A percentile compares a stretch with the other conserved stretches of the same genome.
phyloP scores from a whole-genome alignment of 805 yeast genomes.

The Isabelozyma rhagii region DNA sequence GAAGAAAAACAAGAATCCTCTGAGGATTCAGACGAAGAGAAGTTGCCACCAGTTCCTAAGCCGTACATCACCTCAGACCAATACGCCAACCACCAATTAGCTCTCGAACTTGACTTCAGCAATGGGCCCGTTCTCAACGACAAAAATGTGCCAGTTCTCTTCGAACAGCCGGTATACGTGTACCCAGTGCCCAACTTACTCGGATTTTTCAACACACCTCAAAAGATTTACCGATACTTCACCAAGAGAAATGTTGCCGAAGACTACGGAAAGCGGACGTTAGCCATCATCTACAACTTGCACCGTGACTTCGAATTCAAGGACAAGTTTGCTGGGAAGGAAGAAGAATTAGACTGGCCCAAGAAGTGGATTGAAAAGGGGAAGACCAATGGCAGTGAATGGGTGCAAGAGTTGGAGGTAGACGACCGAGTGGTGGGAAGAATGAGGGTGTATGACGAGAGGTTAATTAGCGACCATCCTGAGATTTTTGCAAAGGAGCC shows the following conservation, averaged over 20 bases:
- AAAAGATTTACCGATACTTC: constrained; percentile 74
- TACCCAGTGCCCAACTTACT: constrained; percentile 72
- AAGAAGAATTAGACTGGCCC: constrained; percentile 89
- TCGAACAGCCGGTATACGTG: constrained; percentile 76
- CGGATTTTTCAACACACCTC: constrained; percentile 77
- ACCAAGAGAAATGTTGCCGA: constrained; percentile 70
- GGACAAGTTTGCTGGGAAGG: constrained; percentile 42
- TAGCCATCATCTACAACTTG: constrained; percentile 49
- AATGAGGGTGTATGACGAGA: constrained; percentile 44
- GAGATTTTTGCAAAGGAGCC: neutral
- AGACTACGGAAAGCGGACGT: constrained; percentile 53
- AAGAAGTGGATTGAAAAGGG: constrained; percentile 77
- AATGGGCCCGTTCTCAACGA: constrained; percentile 20
- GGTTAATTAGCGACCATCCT: neutral
- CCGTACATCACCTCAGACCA: constrained; percentile 64
- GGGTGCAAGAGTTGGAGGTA: constrained; percentile 72
- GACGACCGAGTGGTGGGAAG: constrained; percentile 64
- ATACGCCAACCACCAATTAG: constrained; percentile 51
- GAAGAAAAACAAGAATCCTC: constrained; percentile 5
- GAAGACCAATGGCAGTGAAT: constrained; percentile 71
- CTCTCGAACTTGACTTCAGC: constrained; percentile 55
- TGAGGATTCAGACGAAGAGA: constrained; percentile 22
- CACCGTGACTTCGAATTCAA: constrained; percentile 51
- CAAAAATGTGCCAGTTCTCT: constrained; percentile 52
- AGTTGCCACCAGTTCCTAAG: constrained; percentile 48